phyloP scores from a whole-genome alignment of 768 basidiomycete genomes.

The Boletus pseudo-olivaceus region DNA sequence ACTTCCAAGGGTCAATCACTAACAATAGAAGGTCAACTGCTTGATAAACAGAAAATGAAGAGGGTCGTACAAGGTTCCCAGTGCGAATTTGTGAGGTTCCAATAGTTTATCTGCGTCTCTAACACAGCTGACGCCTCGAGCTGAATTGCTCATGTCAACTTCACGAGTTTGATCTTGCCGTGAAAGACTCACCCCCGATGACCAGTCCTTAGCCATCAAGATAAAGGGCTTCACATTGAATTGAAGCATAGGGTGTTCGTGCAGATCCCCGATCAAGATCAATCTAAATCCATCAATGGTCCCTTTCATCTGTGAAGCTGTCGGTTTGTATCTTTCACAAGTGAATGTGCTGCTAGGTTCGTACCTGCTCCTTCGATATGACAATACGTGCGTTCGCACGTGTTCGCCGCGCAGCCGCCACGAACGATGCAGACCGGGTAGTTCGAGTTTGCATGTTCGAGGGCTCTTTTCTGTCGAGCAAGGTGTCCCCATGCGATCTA shows the following conservation, averaged over 20 bases:
- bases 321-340: neutral
- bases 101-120: slow-evolving; percentile 84
- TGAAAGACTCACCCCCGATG: slow-evolving; percentile 62
- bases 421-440: slow-evolving; percentile 3
- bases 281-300: slow-evolving; percentile 90
- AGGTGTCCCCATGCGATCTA: slow-evolving; percentile 32
- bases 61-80: slow-evolving; percentile 83
- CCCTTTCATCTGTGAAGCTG: slow-evolving; percentile 61
- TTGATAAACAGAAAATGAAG: neutral
- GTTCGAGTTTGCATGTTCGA: slow-evolving; percentile 5
- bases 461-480: slow-evolving; percentile 1
- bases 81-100: slow-evolving; percentile 96
- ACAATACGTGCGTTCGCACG: slow-evolving; percentile 43
- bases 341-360: slow-evolving; percentile 8
- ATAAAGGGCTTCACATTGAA: slow-evolving; percentile 82
- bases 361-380: slow-evolving; percentile 81
- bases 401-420: slow-evolving; percentile 9
- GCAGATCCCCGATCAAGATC: slow-evolving; percentile 89
- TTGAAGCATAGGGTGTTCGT: slow-evolving; percentile 93
- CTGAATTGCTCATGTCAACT: slow-evolving; percentile 38
- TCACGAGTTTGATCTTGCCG: neutral
- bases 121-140: slow-evolving; percentile 80
- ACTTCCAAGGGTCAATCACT: slow-evolving; percentile 97
- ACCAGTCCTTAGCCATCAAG: slow-evolving; percentile 88
- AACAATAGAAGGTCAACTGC: slow-evolving; percentile 8